phyloP scores from a whole-genome alignment of 768 basidiomycete genomes.

The Agaricus sinodeliciosus region DNA sequence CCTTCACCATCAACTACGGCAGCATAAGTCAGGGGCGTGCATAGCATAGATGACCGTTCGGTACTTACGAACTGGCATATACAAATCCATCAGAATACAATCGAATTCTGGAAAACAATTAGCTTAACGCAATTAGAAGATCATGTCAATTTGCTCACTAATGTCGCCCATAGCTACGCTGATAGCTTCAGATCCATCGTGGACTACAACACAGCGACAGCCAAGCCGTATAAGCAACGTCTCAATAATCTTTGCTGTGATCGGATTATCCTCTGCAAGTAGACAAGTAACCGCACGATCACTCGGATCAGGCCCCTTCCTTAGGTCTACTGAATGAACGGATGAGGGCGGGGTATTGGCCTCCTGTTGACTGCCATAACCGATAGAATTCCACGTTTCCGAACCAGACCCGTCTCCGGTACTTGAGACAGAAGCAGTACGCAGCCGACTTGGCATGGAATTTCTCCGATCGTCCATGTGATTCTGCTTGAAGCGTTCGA shows the following conservation, averaged over 20 bases:
- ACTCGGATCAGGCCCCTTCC: slow-evolving; percentile 66
- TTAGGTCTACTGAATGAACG: slow-evolving; percentile 77
- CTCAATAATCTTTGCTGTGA: slow-evolving; percentile 95
- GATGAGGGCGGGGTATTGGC: slow-evolving; percentile 74
- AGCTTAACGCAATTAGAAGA: slow-evolving; percentile 17
- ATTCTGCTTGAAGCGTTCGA: slow-evolving; percentile 83
- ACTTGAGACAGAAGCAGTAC: slow-evolving; percentile 83
- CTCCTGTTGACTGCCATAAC: slow-evolving; percentile 50
- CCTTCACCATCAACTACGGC: slow-evolving; percentile 85
- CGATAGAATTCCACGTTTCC: slow-evolving; percentile 60
- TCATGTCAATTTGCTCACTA: slow-evolving; percentile 49
- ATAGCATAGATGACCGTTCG: neutral
- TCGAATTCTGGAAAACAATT: slow-evolving; percentile 66
- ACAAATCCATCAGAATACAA: slow-evolving; percentile 90
- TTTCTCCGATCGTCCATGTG: slow-evolving; percentile 76
- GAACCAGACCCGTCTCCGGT: slow-evolving; percentile 74
- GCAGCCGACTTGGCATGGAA: slow-evolving; percentile 82
- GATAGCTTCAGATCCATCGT: slow-evolving; percentile 95
- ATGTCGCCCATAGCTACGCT: slow-evolving; percentile 97
- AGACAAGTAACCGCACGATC: slow-evolving; percentile 92
- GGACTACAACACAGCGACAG: slow-evolving; percentile 91
- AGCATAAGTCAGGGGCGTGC: neutral
- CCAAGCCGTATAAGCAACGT: slow-evolving; percentile 90
- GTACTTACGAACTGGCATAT: slow-evolving; percentile 86
- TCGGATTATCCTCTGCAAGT: slow-evolving; percentile 96